A percentile compares a stretch with the other conserved stretches of the same genome.
These are phyloP conservation scores for Amanita polypyramis DNA, from an alignment of 768 basidiomycete species.

Conservation along the genomic window DNA sequence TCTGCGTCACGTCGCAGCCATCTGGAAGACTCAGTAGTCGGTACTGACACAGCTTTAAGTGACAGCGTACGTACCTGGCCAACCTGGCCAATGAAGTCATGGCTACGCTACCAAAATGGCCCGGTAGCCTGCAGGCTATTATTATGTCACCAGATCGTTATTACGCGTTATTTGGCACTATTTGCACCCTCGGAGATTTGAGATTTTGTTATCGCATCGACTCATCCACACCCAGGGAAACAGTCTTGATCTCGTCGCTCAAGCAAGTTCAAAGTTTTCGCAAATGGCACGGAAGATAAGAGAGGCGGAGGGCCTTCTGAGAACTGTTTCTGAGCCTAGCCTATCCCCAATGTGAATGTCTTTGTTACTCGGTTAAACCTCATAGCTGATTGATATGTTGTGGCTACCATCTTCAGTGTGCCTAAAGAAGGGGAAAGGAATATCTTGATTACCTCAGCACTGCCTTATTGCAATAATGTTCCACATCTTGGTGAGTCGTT, in stretches of 20 bases:
- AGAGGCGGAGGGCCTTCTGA: conserved; percentile 36
- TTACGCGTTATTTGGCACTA: no score
- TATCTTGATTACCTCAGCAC: conserved; percentile 85
- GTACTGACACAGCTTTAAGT: background rate
- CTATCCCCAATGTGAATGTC: background rate
- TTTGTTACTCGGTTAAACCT: background rate
- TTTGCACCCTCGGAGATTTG: no score
- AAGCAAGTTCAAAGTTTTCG: background rate
- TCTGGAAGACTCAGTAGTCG: background rate
- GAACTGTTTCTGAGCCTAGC: conserved; percentile 43
- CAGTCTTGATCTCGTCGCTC: no score
- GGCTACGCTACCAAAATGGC: no score
- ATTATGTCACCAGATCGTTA: no score
- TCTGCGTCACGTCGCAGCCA: background rate
- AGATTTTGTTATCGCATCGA: no score
- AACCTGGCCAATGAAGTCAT: background rate
- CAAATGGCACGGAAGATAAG: conserved; percentile 46
- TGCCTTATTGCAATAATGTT: conserved; percentile 96
- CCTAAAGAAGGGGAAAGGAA: conserved; percentile 86
- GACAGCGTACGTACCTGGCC: background rate
- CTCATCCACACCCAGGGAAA: no score
- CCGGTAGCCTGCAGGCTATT: no score
- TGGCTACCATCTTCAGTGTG: conserved; percentile 23
- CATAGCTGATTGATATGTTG: background rate
- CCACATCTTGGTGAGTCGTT: conserved; percentile 75